Percentiles rank a stretch among this genome's conserved stretches.
Evolutionary conservation across 2,329 filamentous ascomycete species (phyloP).

Genomic region (Geosmithia morbida): DNA sequence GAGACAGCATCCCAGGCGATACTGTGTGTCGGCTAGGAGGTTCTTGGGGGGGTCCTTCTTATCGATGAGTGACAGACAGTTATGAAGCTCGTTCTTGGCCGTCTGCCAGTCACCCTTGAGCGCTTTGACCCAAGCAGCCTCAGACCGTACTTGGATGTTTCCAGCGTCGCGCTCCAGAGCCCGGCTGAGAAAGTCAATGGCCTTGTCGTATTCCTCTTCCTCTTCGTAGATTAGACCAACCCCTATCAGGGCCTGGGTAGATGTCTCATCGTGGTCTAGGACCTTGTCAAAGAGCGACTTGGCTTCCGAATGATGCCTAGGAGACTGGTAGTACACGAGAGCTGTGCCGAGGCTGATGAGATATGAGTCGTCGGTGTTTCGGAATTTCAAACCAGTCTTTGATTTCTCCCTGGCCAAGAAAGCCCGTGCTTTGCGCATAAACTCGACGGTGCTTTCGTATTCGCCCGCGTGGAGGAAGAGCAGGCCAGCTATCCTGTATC

Average conservation of each 20-base stretch:
- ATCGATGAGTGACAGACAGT: conserved; percentile 50
- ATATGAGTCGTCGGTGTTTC: conserved; percentile 58
- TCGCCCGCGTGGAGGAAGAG: conserved; percentile 80
- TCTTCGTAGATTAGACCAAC: conserved; percentile 88
- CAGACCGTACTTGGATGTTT: conserved; percentile 69
- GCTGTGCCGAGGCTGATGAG: conserved; percentile 73
- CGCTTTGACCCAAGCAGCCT: conserved; percentile 86
- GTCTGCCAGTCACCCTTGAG: conserved; percentile 60
- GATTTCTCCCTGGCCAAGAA: conserved; percentile 43
- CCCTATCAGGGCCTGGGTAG: conserved; percentile 72
- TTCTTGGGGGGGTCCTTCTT: conserved; percentile 30
- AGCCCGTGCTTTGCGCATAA: conserved; percentile 59
- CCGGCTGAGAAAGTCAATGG: conserved; percentile 64
- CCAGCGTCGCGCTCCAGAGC: conserved; percentile 58
- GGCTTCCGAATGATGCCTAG: conserved; percentile 78
- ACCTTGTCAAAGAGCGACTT: conserved; percentile 75
- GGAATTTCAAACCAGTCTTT: conserved; percentile 55
- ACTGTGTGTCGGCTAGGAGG: conserved; percentile 72
- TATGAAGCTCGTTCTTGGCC: conserved; percentile 56
- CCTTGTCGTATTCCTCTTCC: conserved; percentile 74
- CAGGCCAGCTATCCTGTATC: conserved; percentile 68
- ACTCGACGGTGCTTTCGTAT: conserved; percentile 65
- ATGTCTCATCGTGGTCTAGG: conserved; percentile 58
- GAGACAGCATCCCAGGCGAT: conserved; percentile 73
- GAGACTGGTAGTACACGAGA: conserved; percentile 78